Percentiles rank a stretch among this genome's conserved stretches.
phyloP scores from a whole-genome alignment of 129 eudicot species.

The Solidago caesia region DNA sequence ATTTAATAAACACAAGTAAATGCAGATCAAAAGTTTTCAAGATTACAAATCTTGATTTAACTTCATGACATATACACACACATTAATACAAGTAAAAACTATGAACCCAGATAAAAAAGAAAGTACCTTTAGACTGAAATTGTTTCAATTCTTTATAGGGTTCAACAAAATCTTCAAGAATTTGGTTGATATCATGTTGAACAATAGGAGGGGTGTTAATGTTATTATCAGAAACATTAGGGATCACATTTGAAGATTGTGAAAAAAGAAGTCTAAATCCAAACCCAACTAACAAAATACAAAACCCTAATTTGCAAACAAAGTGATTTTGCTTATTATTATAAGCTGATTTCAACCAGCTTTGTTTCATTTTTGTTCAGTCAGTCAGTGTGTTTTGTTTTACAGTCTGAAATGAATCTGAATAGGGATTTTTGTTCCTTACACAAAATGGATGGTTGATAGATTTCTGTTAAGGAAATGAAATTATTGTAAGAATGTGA shows the following conservation, averaged over 20 bases:
- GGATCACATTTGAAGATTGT: constrained; percentile 43
- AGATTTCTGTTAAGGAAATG: too few species aligned
- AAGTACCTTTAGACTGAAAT: constrained; percentile 5
- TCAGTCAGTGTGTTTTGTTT: constrained; percentile 3
- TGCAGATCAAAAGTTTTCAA: constrained; percentile 14
- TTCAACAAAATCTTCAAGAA: constrained; percentile 23
- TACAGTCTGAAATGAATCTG: constrained; percentile 15
- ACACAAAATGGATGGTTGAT: too few species aligned
- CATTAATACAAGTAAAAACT: neutral
- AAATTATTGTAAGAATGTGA: constrained; percentile 3
- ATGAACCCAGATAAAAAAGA: constrained; percentile 1
- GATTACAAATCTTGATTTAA: constrained; percentile 8
- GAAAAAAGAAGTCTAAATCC: constrained; percentile 52
- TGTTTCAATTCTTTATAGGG: constrained; percentile 27
- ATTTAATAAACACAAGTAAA: constrained; percentile 10
- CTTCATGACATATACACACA: neutral
- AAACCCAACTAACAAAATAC: constrained; percentile 58
- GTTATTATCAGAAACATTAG: constrained; percentile 30
- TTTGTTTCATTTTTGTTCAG: constrained; percentile 37
- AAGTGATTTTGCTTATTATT: constrained; percentile 45
- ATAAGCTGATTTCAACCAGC: constrained; percentile 40
- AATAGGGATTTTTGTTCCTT: too few species aligned
- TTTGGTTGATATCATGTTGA: constrained; percentile 7
- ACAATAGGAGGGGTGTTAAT: constrained; percentile 35
- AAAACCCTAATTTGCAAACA: constrained; percentile 53